These are phyloP conservation scores for Phytophthora pisi DNA, from an alignment of 352 stramenopile genomes.

Conservation along the genomic window DNA sequence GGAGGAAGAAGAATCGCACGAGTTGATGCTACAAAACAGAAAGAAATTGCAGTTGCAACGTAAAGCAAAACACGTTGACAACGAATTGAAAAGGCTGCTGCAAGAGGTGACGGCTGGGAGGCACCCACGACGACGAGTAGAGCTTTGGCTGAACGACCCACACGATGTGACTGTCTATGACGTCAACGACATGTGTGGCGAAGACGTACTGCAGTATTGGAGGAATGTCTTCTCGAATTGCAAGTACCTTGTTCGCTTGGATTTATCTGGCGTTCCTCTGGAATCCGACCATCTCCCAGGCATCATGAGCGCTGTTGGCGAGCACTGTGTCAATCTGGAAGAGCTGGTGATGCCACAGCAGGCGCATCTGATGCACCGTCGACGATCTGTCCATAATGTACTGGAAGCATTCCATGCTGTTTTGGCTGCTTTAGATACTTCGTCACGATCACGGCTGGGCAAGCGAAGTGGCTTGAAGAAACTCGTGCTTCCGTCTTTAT, in stretches of 20 bases:
- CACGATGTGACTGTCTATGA: constrained; percentile 6
- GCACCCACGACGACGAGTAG: background rate
- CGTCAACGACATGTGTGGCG: background rate
- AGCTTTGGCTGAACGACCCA: constrained; percentile 18
- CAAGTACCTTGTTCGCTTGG: constrained; percentile 7
- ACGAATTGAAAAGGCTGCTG: constrained; percentile 18
- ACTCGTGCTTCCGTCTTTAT: constrained; percentile 38
- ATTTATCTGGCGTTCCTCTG: constrained; percentile 17
- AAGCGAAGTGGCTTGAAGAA: constrained; percentile 23
- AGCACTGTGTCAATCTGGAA: constrained; percentile 16
- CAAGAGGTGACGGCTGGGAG: background rate
- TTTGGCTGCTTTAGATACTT: constrained; percentile 4
- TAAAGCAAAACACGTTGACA: constrained; percentile 8
- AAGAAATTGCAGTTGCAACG: constrained; percentile 1
- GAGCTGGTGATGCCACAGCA: constrained; percentile 20
- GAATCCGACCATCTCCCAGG: constrained; percentile 20
- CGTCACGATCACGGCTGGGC: constrained; percentile 1
- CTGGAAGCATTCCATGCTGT: constrained; percentile 18
- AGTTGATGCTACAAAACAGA: background rate
- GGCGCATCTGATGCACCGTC: constrained; percentile 8
- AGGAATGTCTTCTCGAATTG: constrained; percentile 9
- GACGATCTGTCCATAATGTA: constrained; percentile 8
- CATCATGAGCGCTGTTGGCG: constrained; percentile 11
- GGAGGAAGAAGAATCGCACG: background rate
- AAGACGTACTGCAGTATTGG: constrained; percentile 4